A percentile compares a stretch with the other conserved stretches of the same genome.
Conservation (phyloP, 2,329 filamentous ascomycete species). For the Huntiella omanensis region DNA sequence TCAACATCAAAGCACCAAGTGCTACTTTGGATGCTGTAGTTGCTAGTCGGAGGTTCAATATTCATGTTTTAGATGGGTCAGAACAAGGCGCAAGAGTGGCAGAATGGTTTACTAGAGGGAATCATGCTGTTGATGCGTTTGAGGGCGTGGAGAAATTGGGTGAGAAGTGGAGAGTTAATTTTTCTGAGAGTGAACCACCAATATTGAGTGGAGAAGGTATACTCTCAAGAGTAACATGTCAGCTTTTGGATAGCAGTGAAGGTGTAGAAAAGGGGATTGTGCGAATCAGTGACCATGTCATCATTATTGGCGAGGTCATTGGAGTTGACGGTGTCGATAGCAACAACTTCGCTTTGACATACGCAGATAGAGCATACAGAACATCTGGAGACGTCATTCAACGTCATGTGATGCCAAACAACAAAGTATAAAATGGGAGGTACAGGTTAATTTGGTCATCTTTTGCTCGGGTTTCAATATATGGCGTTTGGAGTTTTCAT, state of each 20-base stretch:
- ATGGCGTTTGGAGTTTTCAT: too few relatives aligned
- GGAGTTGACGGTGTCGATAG: conserved; percentile 21
- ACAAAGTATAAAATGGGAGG: not conserved
- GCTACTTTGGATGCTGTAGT: conserved; percentile 33
- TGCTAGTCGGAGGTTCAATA: conserved; percentile 28
- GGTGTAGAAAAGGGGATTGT: conserved; percentile 21
- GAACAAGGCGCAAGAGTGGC: conserved; percentile 29
- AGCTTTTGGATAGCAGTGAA: conserved; percentile 22
- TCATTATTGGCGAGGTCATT: conserved; percentile 32
- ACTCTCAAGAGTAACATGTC: conserved; percentile 28
- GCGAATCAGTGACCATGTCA: conserved; percentile 31
- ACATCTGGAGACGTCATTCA: conserved; percentile 22
- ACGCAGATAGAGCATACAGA: conserved; percentile 31
- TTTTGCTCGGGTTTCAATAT: too few relatives aligned
- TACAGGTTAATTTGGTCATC: not conserved
- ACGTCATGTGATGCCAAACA: conserved; percentile 11
- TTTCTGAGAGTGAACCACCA: conserved; percentile 18
- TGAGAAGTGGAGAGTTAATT: conserved; percentile 7
- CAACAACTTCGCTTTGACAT: conserved; percentile 25
- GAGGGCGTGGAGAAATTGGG: conserved; percentile 18
- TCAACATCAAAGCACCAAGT: conserved; percentile 38
- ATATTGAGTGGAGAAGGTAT: conserved; percentile 32
- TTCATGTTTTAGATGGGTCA: conserved; percentile 33
- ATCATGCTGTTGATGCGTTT: conserved; percentile 23
- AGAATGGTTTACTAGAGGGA: conserved; percentile 32